phyloP scores from a whole-genome alignment of 2,329 filamentous ascomycete species.

The Fusarium gaditjirri region DNA sequence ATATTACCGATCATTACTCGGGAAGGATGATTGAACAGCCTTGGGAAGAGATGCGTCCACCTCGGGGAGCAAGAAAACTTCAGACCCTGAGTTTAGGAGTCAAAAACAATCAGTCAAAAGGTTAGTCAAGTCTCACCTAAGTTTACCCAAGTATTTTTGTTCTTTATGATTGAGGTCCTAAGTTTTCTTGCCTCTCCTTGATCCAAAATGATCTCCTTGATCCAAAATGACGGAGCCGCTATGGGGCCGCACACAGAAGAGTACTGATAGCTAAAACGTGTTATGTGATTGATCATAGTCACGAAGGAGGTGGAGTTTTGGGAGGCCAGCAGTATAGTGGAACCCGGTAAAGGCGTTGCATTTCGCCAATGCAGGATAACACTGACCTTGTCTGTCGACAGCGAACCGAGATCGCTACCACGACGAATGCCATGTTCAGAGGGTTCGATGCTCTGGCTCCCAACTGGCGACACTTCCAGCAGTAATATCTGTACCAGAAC shows the following conservation, averaged over 20 bases:
- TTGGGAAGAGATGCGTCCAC: neutral
- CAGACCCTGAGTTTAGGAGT: neutral
- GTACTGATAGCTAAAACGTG: slow-evolving; percentile 27
- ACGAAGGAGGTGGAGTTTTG: slow-evolving; percentile 18
- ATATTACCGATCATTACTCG: neutral
- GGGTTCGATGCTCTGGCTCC: neutral
- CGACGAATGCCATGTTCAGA: neutral
- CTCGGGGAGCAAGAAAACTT: neutral
- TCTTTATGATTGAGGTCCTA: neutral
- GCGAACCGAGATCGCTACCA: slow-evolving; percentile 14
- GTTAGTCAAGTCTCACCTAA: neutral
- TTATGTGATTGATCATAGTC: slow-evolving; percentile 42
- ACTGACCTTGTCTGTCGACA: slow-evolving; percentile 6
- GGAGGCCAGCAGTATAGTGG: slow-evolving; percentile 6
- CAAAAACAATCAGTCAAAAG: neutral
- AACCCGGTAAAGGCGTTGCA: slow-evolving; percentile 5
- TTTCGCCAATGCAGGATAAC: slow-evolving; percentile 19
- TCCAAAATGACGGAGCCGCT: slow-evolving; percentile 20
- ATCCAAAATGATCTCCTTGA: neutral
- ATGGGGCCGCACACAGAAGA: slow-evolving; percentile 26
- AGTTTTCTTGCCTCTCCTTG: neutral
- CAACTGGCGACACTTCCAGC: neutral
- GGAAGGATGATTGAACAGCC: neutral
- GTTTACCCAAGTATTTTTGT: neutral
- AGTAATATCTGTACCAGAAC: neutral